phyloP scores from a whole-genome alignment of 305 asterid species.

The Withania somnifera region DNA sequence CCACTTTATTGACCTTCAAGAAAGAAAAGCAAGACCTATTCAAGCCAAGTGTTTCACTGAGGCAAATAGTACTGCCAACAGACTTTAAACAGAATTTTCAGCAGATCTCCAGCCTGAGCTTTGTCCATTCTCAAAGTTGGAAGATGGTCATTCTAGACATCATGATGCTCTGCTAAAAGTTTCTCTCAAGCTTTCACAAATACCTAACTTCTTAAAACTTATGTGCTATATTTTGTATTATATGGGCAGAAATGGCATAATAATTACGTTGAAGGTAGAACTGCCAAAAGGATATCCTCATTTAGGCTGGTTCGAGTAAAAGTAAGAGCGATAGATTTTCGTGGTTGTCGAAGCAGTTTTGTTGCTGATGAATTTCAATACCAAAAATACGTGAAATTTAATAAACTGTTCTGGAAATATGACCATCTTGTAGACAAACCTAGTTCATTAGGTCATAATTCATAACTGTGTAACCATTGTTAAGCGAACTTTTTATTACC shows the following conservation, averaged over 20 bases:
- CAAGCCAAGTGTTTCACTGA: not conserved
- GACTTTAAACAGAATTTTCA: not conserved
- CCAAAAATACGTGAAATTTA: not conserved
- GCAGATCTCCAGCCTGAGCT: not conserved
- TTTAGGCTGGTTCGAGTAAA: not conserved
- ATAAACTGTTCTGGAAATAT: not conserved
- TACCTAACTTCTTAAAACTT: not conserved
- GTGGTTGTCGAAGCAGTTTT: not conserved
- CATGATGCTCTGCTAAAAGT: not conserved
- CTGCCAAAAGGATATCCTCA: not conserved
- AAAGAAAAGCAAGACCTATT: not conserved
- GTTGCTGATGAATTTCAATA: not conserved
- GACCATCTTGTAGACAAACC: not conserved
- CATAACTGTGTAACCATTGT: not conserved
- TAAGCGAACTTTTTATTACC: not conserved
- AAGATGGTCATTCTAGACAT: not conserved
- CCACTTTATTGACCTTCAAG: conserved; percentile 52
- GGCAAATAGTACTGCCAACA: not conserved
- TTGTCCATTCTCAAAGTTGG: not conserved
- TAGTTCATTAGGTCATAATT: not conserved
- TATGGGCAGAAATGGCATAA: not conserved
- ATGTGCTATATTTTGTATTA: not conserved
- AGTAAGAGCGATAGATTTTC: not conserved
- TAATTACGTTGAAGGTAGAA: not conserved
- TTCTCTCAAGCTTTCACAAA: not conserved